These are phyloP conservation scores for Aspergillus thermomutatus DNA, from an alignment of 2,329 filamentous ascomycete genomes.

Conservation along the genomic window DNA sequence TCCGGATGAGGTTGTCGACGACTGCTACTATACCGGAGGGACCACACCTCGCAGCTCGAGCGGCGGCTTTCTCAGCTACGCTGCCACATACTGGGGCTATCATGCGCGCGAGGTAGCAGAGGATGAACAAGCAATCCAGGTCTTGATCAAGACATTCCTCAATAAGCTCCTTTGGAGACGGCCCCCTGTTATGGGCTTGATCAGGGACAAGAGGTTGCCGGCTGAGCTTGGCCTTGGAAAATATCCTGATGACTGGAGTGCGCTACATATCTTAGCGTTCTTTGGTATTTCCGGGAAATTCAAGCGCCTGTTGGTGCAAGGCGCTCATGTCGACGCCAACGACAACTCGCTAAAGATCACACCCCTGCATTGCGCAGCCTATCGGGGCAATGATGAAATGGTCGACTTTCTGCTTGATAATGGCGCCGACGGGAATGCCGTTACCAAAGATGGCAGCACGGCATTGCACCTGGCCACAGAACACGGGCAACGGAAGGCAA, in stretches of 20 bases:
- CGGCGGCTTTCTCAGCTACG: conserved; percentile 21
- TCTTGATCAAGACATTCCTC: conserved; percentile 29
- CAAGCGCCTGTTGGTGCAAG: conserved; percentile 24
- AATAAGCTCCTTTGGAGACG: conserved; percentile 32
- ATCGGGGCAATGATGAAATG: conserved; percentile 29
- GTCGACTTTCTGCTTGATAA: conserved; percentile 26
- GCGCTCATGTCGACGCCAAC: conserved; percentile 18
- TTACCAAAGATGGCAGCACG: conserved; percentile 26
- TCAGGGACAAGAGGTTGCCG: conserved; percentile 12
- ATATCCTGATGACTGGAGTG: conserved; percentile 27
- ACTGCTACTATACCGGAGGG: conserved; percentile 24
- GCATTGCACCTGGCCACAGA: conserved; percentile 28
- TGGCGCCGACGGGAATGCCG: conserved; percentile 24
- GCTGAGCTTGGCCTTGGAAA: conserved; percentile 22
- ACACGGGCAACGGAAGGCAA: conserved; percentile 23
- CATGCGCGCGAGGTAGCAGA: conserved; percentile 26
- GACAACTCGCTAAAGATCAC: conserved; percentile 26
- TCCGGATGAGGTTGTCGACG: conserved; percentile 29
- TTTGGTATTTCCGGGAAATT: conserved; percentile 25
- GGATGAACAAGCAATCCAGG: conserved; percentile 29
- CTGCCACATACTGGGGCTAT: conserved; percentile 27
- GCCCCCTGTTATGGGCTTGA: conserved; percentile 17
- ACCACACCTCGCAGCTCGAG: conserved; percentile 8
- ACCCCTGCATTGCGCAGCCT: conserved; percentile 29
- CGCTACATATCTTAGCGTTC: conserved; percentile 27